phyloP scores from a whole-genome alignment of 305 asterid genomes.

The Coffea humblotiana region DNA sequence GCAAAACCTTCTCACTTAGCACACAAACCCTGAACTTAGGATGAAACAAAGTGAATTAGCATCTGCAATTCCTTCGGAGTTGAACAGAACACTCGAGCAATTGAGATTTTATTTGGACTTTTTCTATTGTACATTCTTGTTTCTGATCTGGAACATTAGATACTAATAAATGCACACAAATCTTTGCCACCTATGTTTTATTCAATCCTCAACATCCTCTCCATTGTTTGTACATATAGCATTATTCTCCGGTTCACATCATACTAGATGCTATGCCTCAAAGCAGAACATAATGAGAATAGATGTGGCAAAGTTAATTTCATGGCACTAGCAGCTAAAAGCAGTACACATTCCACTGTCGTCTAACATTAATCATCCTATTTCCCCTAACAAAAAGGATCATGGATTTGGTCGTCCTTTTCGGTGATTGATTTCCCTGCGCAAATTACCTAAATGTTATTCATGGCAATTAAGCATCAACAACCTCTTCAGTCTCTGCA shows the following conservation, averaged over 20 bases:
- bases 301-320: background rate
- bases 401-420: background rate
- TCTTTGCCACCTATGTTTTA: background rate
- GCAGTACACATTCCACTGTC: slow-evolving; percentile 3
- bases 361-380: background rate
- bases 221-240: background rate
- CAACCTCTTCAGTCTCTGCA: slow-evolving; percentile 45
- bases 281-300: background rate
- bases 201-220: background rate
- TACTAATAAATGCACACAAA: background rate
- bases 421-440: background rate
- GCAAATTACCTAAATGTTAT: background rate
- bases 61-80: background rate
- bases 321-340: slow-evolving; percentile 4
- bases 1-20: too few species aligned
- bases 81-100: too few species aligned
- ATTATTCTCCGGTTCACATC: background rate
- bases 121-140: background rate
- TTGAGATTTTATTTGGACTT: background rate
- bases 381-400: slow-evolving; percentile 8
- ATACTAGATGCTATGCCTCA: background rate
- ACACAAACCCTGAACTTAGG: slow-evolving; percentile 9
- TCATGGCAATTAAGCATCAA: slow-evolving; percentile 41
- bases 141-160: background rate
- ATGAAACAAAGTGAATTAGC: background rate